Conservation (phyloP, 805 yeast species). For the Wickerhamiella slavikovae region DNA sequence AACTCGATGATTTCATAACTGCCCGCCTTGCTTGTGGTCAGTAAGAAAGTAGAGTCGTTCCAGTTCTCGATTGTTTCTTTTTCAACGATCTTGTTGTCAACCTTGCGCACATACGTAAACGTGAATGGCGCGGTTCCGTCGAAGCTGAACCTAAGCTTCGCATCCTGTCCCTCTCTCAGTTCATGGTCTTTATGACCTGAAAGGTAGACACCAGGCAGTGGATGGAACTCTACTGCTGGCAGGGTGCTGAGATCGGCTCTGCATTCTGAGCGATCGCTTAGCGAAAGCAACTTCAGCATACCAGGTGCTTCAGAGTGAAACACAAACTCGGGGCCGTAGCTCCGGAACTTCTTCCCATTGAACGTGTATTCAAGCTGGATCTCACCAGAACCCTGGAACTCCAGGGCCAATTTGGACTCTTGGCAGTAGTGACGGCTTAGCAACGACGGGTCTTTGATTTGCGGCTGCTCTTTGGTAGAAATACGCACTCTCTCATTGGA, state of each 20-base stretch:
- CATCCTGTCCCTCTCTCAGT: conserved; percentile 87
- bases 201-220: conserved; percentile 63
- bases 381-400: conserved; percentile 62
- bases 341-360: conserved; percentile 35
- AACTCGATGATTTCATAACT: conserved; percentile 82
- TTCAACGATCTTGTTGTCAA: conserved; percentile 32
- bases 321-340: conserved; percentile 29
- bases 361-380: conserved; percentile 57
- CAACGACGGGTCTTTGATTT: not conserved
- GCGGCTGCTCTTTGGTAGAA: not conserved
- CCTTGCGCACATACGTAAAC: conserved; percentile 59
- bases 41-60: conserved; percentile 43
- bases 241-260: conserved; percentile 17
- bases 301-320: conserved; percentile 76
- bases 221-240: conserved; percentile 25
- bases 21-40: conserved; percentile 72
- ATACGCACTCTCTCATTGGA: conserved; percentile 28
- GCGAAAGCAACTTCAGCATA: conserved; percentile 37
- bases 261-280: conserved; percentile 62
- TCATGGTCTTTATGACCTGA: conserved; percentile 62
- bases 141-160: conserved; percentile 65
- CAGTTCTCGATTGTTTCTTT: conserved; percentile 37
- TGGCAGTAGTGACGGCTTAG: conserved; percentile 47
- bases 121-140: conserved; percentile 83
- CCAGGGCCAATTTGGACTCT: conserved; percentile 70